A percentile compares a stretch with the other conserved stretches of the same genome.
Evolutionary conservation across 139 green algal genomes (phyloP).

Genomic region (Astrephomene gubernaculifera): DNA sequence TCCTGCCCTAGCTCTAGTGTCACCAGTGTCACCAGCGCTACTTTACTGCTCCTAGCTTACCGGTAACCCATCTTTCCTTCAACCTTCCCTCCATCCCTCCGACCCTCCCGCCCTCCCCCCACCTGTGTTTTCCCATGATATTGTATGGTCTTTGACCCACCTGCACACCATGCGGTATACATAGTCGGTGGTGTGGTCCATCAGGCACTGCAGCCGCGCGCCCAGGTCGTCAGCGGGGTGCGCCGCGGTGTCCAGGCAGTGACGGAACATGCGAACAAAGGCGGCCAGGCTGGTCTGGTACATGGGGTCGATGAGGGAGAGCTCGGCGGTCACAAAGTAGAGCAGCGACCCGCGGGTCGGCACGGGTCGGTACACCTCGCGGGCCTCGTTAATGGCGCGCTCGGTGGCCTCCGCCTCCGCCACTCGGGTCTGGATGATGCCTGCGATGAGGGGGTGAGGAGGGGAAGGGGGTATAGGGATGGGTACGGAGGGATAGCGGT

Average conservation of each 20-base stretch:
- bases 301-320: slow-evolving; percentile 82
- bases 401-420: slow-evolving; percentile 87
- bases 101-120: too few relatives aligned
- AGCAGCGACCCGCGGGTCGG: slow-evolving; percentile 74
- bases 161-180: slow-evolving; percentile 77
- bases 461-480: neutral
- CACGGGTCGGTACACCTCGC: slow-evolving; percentile 83
- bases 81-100: too few relatives aligned
- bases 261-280: slow-evolving; percentile 81
- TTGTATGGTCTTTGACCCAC: slow-evolving; percentile 11
- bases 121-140: too few relatives aligned
- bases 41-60: too few relatives aligned
- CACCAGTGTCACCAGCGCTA: too few relatives aligned
- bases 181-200: slow-evolving; percentile 70
- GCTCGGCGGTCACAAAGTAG: slow-evolving; percentile 87
- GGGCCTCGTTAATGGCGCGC: slow-evolving; percentile 78
- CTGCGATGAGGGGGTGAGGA: slow-evolving; percentile 26
- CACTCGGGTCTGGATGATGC: slow-evolving; percentile 64
- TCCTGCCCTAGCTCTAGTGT: too few relatives aligned
- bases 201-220: slow-evolving; percentile 66
- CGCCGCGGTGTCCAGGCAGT: slow-evolving; percentile 74
- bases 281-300: slow-evolving; percentile 78
- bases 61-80: too few relatives aligned
- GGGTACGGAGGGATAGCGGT: neutral
- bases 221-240: slow-evolving; percentile 58